Percentiles rank a stretch among this genome's conserved stretches.
phyloP scores from a whole-genome alignment of 257 asterid species.

The Solanum sitiens region DNA sequence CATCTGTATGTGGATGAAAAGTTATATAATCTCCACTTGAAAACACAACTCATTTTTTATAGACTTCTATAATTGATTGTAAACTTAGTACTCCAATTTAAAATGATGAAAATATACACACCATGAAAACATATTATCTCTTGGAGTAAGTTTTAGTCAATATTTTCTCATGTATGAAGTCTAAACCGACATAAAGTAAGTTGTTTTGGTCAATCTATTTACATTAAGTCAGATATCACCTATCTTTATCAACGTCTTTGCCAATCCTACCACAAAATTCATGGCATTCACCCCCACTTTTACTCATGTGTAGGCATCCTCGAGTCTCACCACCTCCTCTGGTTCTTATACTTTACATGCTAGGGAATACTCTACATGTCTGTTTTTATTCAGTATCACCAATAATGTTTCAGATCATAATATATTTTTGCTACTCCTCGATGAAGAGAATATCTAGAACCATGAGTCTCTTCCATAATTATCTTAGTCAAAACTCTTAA shows the following conservation, averaged over 20 bases:
- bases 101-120: background rate
- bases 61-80: background rate
- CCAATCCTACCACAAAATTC: background rate
- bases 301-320: background rate
- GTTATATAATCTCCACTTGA: background rate
- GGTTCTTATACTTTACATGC: background rate
- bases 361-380: background rate
- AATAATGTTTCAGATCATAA: background rate
- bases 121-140: background rate
- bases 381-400: background rate
- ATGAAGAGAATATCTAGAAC: background rate
- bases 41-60: no score
- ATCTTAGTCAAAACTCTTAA: background rate
- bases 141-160: background rate
- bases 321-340: background rate
- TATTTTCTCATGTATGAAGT: background rate
- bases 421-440: background rate
- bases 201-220: background rate
- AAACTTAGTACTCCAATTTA: background rate
- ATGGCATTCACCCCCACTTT: background rate
- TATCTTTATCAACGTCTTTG: background rate
- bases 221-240: background rate
- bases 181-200: background rate
- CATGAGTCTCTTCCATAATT: background rate
- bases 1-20: background rate